Evolutionary conservation across 345 rosid species (phyloP), one percentile per base, ranked within the genome.

Genomic region (Carallia brachiata): DNA sequence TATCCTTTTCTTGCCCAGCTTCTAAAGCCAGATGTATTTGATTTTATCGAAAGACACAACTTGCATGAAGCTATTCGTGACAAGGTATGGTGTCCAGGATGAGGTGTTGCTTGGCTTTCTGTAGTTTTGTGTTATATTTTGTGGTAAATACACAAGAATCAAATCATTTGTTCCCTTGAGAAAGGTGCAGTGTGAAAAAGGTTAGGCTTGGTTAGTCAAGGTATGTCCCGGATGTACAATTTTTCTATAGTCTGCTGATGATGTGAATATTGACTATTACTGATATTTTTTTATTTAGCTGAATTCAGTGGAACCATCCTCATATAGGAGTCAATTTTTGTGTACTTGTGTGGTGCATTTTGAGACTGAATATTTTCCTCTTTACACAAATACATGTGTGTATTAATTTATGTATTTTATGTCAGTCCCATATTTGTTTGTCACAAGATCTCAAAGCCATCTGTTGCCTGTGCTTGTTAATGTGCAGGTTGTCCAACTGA

Each of bases 21-120:
- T 76, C 78, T 92, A 97, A 96, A 88, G 78, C 98, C 97, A 30
- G 89, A 86, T 68, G 76, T 89, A 73, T 96, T 92, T 74, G 89
- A 88, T 75, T 90, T 92, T 82, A 79, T 92, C 53, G 98, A 96
- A 80, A 90, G 83, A 66, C 88, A 92, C 83, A 77, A 70, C 83
- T 81, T 96, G 72, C 95, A 92, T 63, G 99, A 90, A 75, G 86
- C 86, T 18, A 80, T 90, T 70, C 95, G 84, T 60, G 97, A 87
- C 82, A 96, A 96, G 99, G 99, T 96, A 90, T 76, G 83, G 18
- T 44, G 50, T 44, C 50, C n/a, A 18, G 65, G 53, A 55, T 37
- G 61, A 61, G 56, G 67, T 63, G 52, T 32, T 73, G 28, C 60
- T 65, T 73, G 47, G 57, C 62, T 64, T 39, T 66, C 63, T 27